Base-by-base conservation (phyloP, 306 rosid genomes). In the Cicer pinnatifidum region DNA sequence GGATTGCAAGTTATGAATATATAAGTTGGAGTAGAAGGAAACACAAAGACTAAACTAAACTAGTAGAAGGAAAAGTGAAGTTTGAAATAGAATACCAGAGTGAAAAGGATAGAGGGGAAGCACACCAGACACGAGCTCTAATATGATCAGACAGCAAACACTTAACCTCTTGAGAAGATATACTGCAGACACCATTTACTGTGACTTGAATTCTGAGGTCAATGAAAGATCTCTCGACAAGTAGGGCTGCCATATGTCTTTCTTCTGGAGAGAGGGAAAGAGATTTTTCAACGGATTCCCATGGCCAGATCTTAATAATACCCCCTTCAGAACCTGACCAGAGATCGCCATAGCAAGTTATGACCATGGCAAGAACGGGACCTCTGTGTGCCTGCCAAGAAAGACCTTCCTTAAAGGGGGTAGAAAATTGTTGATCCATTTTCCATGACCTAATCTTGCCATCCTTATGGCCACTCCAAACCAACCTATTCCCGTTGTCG, bases 261-360 rank as follows among this genome's bases (percentile, higher is more conserved):
- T 95, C 99, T 86, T 87, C 97, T 0, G 99, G 86, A 69, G 94
- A 90, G 3, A 91, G 72, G 38, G 92, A 95, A 6, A 95, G 91
- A 78, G 97, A 92, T 72, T 95, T 95, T 85, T 91, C 97, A 10
- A 95, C 73, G 12, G 97, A 89, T 83, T 95, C 99, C 97, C 97
- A 91, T 12, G 96, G 99, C 97, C 99, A 95, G 67, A 91, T 83
- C 87, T 85, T 91, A 61, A 95, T 84, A 75, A 84, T 48, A 78
- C 97, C 99, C 35, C 97, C 96, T 67, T 95, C 99, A 16, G 90
- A 88, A 53, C 99, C 99, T 0, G 97, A 90, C 99, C 99, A 95
- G 68, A 95, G 64, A 80, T 95, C 99, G 69, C 99, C 99, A 6
- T 85, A 88, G 71, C 90, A 63, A 77, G 85, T 88, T 39, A 88